Base-by-base conservation (phyloP, 208 protist species). In the Crithidia brevicula region DNA sequence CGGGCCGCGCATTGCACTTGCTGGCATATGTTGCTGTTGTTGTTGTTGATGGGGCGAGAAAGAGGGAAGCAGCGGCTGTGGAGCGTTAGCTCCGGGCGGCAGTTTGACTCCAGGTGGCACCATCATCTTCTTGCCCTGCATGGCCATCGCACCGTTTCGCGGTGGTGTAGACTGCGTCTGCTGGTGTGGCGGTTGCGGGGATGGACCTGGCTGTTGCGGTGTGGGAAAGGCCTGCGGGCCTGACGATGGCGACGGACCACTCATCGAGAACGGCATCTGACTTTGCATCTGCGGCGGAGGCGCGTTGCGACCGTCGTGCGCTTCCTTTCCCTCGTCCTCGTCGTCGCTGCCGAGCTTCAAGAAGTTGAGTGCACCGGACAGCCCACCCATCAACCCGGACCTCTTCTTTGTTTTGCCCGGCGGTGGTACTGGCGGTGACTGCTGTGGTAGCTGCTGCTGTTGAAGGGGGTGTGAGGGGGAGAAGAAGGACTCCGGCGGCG, bases 91-190 rank as follows among this genome's bases (percentile, higher is more conserved):
- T 6, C 58, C 58, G 3, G 58, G 58, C 23, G 40, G 56, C 28
- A 59, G 25, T 42, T 69, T 54, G 22, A 50, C 18, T 18, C 64
- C 64, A 16, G 66, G 68, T 45, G 68, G 50, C 20, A 58, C 27
- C 59, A 67, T 52, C 18, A 74, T 56, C 43, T 54, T 66, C 18
- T 66, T 66, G 16, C 68, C 68, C 23, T 62, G 53, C 25, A 22
- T 23, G 4, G 45, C 28, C 18, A 50, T 62, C 8, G 50, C 23
- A 0, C 1, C 42, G 16, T 33, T 62, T 2, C 6, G 56, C 11
- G 56, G 56, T 18, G 56, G 56, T 4, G 42, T 50, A 2, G 56
- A 27, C 27, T 62, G 56, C 22, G n/a, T 7, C 27, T 54, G 27
- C 33, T 58, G 52, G 3, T 58, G 28, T n/a, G n/a, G 52, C 33